Percentiles rank a stretch among this genome's conserved stretches.
Evolutionary conservation across 2,329 filamentous ascomycete genomes (phyloP).

Genomic region (Colletotrichum kahawae): DNA sequence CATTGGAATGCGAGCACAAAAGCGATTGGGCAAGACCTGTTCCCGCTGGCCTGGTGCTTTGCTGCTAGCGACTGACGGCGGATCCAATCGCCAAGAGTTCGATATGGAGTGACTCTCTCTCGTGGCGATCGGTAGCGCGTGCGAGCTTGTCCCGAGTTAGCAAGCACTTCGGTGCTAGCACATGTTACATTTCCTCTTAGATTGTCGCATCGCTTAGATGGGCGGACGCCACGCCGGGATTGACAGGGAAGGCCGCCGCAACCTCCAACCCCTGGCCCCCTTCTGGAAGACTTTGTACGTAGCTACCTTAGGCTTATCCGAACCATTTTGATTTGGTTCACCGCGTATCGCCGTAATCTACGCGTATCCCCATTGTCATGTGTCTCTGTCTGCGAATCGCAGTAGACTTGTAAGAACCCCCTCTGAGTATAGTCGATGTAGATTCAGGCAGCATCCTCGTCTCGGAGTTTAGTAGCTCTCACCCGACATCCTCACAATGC

Average conservation of each 20-base stretch:
- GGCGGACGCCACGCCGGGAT: neutral
- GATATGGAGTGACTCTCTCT: neutral
- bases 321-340: neutral
- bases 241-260: neutral
- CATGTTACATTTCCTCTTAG: neutral
- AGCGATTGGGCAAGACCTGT: neutral
- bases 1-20: neutral
- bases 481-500: neutral
- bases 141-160: neutral
- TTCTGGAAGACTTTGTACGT: neutral
- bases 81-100: neutral
- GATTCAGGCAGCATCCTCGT: neutral
- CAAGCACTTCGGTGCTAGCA: neutral
- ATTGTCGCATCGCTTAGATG: neutral
- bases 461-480: neutral
- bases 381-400: neutral
- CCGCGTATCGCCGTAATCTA: neutral
- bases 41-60: neutral
- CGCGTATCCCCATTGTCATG: neutral
- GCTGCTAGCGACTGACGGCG: neutral
- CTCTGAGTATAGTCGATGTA: neutral
- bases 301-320: neutral
- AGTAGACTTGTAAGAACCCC: neutral
- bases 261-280: neutral
- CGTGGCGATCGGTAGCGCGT: neutral